phyloP scores from a whole-genome alignment of 192 early-diverging fungal species.

The Coemansia sp. region DNA sequence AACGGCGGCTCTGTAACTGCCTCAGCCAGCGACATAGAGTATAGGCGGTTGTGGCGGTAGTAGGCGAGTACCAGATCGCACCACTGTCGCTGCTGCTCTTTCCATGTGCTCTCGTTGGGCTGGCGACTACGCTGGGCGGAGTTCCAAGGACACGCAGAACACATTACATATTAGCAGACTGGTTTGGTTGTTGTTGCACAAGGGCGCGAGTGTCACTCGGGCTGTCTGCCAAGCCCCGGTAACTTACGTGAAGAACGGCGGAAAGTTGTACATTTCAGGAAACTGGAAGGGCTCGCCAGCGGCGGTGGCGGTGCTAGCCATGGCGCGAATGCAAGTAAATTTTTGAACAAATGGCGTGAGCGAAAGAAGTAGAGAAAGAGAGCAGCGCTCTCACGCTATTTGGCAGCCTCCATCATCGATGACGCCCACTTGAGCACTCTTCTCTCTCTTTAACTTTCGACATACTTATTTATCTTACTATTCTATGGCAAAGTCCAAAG shows the following conservation, averaged over 20 bases:
- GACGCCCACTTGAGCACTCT: background rate
- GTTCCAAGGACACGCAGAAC: slow-evolving; percentile 5
- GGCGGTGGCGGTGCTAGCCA: slow-evolving; percentile 12
- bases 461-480: background rate
- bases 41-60: slow-evolving; percentile 65
- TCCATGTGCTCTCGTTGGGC: slow-evolving; percentile 79
- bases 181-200: background rate
- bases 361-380: background rate
- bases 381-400: background rate
- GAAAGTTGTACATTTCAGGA: slow-evolving; percentile 86
- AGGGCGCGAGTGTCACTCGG: background rate
- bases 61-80: slow-evolving; percentile 73
- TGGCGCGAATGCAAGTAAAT: slow-evolving; percentile 2
- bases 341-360: background rate
- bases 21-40: slow-evolving; percentile 65
- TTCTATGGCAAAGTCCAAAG: slow-evolving; percentile 32
- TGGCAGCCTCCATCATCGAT: background rate
- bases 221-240: background rate
- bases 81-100: slow-evolving; percentile 82
- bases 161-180: background rate
- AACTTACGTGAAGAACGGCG: slow-evolving; percentile 89
- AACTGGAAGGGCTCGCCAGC: slow-evolving; percentile 59
- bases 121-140: slow-evolving; percentile 60
- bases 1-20: slow-evolving; percentile 64
- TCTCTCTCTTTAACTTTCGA: background rate